Evolutionary conservation across 148 eudicot genomes (phyloP).

Genomic region (Rhododendron henanense): DNA sequence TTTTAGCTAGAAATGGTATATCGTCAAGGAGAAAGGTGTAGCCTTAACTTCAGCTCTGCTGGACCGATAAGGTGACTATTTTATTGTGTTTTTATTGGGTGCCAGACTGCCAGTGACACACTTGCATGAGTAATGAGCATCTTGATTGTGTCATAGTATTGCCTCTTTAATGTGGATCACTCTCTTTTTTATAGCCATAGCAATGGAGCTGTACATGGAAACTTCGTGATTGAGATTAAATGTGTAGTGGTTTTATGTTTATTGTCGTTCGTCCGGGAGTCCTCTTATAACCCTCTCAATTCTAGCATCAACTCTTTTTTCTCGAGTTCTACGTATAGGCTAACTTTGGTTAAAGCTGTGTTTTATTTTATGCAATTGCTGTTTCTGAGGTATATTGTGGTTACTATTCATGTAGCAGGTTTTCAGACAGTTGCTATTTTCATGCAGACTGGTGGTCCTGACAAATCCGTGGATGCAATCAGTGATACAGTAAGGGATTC

Average conservation of each 20-base stretch:
- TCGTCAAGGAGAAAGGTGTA: not conserved
- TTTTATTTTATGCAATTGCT: constrained; percentile 26
- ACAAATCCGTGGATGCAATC: constrained; percentile 43
- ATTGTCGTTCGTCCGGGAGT: not conserved
- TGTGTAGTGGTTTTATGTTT: not conserved
- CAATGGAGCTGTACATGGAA: not conserved
- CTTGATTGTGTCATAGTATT: not conserved
- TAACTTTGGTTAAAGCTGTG: constrained; percentile 24
- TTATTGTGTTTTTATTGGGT: not conserved
- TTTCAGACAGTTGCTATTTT: constrained; percentile 99
- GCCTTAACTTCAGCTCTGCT: not conserved
- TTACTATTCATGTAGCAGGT: constrained; percentile 97
- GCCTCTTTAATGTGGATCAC: not conserved
- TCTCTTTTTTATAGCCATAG: not conserved
- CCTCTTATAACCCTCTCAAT: not conserved
- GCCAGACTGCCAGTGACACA: no score
- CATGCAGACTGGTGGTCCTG: constrained; percentile 92
- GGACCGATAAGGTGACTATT: not conserved
- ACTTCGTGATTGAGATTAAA: not conserved
- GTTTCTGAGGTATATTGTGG: constrained; percentile 83
- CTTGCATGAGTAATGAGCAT: not conserved
- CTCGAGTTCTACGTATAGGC: constrained; percentile 1
- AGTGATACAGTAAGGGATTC: constrained; percentile 72
- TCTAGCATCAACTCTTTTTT: not conserved
- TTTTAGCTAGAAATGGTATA: not conserved